A percentile compares a stretch with the other conserved stretches of the same genome.
These are phyloP conservation scores for Xerocomellus amylosporus DNA, from an alignment of 768 basidiomycete species.

Conservation along the genomic window DNA sequence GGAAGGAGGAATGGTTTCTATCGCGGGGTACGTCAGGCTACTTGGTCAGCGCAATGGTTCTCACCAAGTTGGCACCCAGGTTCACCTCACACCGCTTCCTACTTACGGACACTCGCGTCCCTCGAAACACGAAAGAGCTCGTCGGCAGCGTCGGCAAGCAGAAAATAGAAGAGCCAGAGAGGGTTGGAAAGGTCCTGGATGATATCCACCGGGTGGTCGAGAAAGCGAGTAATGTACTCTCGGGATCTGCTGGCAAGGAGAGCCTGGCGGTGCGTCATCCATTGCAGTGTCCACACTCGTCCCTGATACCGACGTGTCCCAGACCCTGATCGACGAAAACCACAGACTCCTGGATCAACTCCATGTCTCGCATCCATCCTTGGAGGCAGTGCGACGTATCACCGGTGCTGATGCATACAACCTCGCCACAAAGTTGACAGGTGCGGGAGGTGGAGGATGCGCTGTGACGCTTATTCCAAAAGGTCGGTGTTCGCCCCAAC, in stretches of 20 bases:
- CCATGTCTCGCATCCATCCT: slow-evolving; percentile 85
- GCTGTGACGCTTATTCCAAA: slow-evolving; percentile 94
- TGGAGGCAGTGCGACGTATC: slow-evolving; percentile 78
- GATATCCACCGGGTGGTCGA: slow-evolving; percentile 85
- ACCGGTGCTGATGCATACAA: slow-evolving; percentile 62
- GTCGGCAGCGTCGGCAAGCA: slow-evolving; percentile 84
- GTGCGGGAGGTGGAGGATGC: slow-evolving; percentile 98
- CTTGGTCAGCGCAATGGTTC: neutral
- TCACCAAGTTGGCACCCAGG: slow-evolving; percentile 38
- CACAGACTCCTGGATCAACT: slow-evolving; percentile 80
- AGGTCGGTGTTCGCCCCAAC: slow-evolving; percentile 64
- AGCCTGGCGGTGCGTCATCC: slow-evolving; percentile 53
- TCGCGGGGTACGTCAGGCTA: slow-evolving; percentile 66
- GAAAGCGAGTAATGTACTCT: slow-evolving; percentile 71
- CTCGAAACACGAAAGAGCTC: slow-evolving; percentile 90
- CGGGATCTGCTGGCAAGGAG: slow-evolving; percentile 40
- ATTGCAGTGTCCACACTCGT: neutral
- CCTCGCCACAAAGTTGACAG: slow-evolving; percentile 92
- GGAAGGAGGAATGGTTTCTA: slow-evolving; percentile 78
- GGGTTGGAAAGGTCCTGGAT: slow-evolving; percentile 71
- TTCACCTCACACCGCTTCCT: slow-evolving; percentile 91
- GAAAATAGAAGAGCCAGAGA: slow-evolving; percentile 79
- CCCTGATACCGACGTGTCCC: slow-evolving; percentile 1
- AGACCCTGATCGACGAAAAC: slow-evolving; percentile 88
- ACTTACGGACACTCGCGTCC: slow-evolving; percentile 89